Conservation (phyloP, 306 rosid genomes). For the Ceratonia siliqua region DNA sequence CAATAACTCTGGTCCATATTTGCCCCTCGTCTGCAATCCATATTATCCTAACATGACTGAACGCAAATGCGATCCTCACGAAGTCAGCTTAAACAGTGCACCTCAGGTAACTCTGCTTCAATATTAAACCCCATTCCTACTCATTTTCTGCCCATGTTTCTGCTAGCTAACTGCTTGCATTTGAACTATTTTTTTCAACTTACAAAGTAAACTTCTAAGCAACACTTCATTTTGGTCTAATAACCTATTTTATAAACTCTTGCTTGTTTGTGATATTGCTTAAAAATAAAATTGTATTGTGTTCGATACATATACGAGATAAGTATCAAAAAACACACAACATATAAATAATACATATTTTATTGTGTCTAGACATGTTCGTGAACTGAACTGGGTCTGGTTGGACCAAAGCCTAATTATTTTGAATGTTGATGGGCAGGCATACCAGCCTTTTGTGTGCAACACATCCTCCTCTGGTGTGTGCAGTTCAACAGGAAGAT, state of each 20-base stretch:
- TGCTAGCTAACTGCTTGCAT: too few relatives aligned
- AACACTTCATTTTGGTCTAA: background rate
- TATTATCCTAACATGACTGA: constrained; percentile 34
- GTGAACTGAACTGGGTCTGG: too few relatives aligned
- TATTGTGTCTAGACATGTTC: too few relatives aligned
- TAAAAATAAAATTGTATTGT: too few relatives aligned
- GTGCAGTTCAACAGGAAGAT: constrained; percentile 57
- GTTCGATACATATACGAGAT: too few relatives aligned
- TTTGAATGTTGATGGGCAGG: constrained; percentile 38
- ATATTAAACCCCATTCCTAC: background rate
- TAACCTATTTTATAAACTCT: background rate
- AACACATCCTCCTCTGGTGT: constrained; percentile 41
- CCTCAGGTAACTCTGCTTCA: constrained; percentile 32
- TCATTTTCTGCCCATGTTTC: background rate
- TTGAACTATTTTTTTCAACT: too few relatives aligned
- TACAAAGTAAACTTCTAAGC: too few relatives aligned
- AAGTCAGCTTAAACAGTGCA: constrained; percentile 40
- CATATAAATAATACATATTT: too few relatives aligned
- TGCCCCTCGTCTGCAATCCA: constrained; percentile 60
- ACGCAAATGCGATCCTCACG: constrained; percentile 35
- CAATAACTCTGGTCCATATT: constrained; percentile 55
- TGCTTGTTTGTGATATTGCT: background rate
- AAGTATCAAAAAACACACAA: too few relatives aligned
- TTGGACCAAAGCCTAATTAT: too few relatives aligned
- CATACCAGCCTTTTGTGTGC: constrained; percentile 42